A percentile compares a stretch with the other conserved stretches of the same genome.
Evolutionary conservation across 371 early-diverging fungal species (phyloP).

Genomic region (Mucor irregularis): DNA sequence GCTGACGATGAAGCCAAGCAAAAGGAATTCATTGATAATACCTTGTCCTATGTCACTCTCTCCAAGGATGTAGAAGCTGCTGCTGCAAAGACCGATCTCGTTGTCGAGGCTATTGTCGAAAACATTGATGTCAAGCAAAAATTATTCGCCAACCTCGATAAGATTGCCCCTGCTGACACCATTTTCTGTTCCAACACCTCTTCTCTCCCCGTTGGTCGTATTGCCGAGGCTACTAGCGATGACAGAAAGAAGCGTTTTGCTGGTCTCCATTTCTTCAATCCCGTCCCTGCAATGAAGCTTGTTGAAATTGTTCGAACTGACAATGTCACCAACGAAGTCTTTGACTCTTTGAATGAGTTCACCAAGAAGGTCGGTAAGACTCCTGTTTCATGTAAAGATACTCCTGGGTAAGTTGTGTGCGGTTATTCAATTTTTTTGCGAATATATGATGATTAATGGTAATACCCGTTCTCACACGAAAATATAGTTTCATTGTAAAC

Average conservation of each 20-base stretch:
- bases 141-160: constrained; percentile 73
- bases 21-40: constrained; percentile 63
- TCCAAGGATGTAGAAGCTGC: constrained; percentile 66
- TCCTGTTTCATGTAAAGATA: constrained; percentile 94
- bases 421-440: not conserved
- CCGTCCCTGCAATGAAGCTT: constrained; percentile 96
- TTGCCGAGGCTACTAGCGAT: constrained; percentile 68
- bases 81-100: constrained; percentile 63
- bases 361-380: constrained; percentile 79
- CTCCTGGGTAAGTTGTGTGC: constrained; percentile 78
- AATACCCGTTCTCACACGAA: not conserved
- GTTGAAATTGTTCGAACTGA: constrained; percentile 89
- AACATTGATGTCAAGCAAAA: constrained; percentile 85
- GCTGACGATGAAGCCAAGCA: constrained; percentile 69
- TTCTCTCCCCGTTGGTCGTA: constrained; percentile 81
- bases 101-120: constrained; percentile 96
- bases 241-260: constrained; percentile 67
- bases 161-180: constrained; percentile 68
- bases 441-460: not conserved
- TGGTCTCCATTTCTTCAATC: constrained; percentile 97
- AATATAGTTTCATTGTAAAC: constrained; percentile 89
- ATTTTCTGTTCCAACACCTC: constrained; percentile 94
- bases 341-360: constrained; percentile 64
- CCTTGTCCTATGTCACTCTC: constrained; percentile 61
- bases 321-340: constrained; percentile 61